Evolutionary conservation across 2,329 filamentous ascomycete genomes (phyloP).

Genomic region (Elsinoe fawcettii): DNA sequence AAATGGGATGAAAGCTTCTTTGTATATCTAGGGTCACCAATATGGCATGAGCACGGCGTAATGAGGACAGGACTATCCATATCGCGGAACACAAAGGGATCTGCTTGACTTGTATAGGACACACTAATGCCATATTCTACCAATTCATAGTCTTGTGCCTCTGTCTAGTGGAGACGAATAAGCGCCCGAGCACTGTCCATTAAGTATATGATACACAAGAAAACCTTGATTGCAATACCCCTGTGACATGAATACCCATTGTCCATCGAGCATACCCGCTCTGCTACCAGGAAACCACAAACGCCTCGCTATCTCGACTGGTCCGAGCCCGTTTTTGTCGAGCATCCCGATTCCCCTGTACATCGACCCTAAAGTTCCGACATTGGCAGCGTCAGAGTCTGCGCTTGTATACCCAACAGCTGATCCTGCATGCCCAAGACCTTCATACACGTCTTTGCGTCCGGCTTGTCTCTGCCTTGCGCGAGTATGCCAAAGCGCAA

Average conservation of each 20-base stretch:
- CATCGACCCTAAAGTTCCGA: background rate
- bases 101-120: background rate
- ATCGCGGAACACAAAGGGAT: background rate
- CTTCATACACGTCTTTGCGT: background rate
- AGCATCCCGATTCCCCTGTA: background rate
- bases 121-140: background rate
- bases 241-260: too few species aligned
- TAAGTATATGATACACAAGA: background rate
- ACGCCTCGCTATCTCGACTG: conserved; percentile 15
- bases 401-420: background rate
- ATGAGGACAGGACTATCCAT: background rate
- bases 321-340: background rate
- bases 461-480: conserved; percentile 15
- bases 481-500: conserved; percentile 71
- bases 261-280: too few species aligned
- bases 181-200: background rate
- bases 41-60: conserved; percentile 6
- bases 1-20: background rate
- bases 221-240: too few species aligned
- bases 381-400: background rate
- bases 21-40: conserved; percentile 5
- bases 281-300: background rate
- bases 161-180: background rate
- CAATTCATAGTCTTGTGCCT: background rate
- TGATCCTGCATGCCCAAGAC: background rate